Evolutionary conservation across 768 basidiomycete species (phyloP), one percentile per base, ranked within the genome.

Genomic region (Gymnopilus dilepis): DNA sequence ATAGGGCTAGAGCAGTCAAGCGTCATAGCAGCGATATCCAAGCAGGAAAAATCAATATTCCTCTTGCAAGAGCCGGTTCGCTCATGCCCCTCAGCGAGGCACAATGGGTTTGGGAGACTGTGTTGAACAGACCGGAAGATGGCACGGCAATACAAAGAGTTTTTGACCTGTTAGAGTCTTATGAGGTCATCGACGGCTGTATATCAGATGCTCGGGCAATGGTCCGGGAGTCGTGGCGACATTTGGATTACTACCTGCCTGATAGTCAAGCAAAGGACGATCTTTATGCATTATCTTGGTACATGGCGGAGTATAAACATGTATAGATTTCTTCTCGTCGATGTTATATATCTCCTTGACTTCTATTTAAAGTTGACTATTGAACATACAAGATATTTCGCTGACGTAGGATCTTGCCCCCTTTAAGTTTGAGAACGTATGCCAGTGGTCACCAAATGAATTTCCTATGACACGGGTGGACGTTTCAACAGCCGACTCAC

Each of bases 1-100:
- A 24, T 6, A 1, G 26, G 40, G n/a, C 34, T 15, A 19, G 33
- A n/a, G 19, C 38, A 19, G 22, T 26, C 19, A 40, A 26, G 15
- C 52, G 52, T 5, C 52, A 24, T 17, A 9, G 52, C 7, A 37
- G 40, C 9, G 52, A 54, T n/a, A 54, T 54, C 4, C 52, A 24
- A 17, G 22, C 37, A 4, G 52, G 52, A 2, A 54, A 54, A 26
- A 54, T 54, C 6, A 54, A 15, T 15, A 17, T 54, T 17, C 52
- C 52, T 17, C 38, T 54, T 19, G 52, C 52, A 0, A 54, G 40
- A 22, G 52, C 52, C 6, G 52, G 52, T 2, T 26, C 17, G 37
- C 38, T 54, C 21, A 54, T 54, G 52, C 52, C 52, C 17, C 52
- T 54, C 4, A 5, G 40, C 13, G 52, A 54, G 2, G 52, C 52